A percentile compares a stretch with the other conserved stretches of the same genome.
Evolutionary conservation across 2,329 filamentous ascomycete genomes (phyloP).

Genomic region (Penicillium rolfsii): DNA sequence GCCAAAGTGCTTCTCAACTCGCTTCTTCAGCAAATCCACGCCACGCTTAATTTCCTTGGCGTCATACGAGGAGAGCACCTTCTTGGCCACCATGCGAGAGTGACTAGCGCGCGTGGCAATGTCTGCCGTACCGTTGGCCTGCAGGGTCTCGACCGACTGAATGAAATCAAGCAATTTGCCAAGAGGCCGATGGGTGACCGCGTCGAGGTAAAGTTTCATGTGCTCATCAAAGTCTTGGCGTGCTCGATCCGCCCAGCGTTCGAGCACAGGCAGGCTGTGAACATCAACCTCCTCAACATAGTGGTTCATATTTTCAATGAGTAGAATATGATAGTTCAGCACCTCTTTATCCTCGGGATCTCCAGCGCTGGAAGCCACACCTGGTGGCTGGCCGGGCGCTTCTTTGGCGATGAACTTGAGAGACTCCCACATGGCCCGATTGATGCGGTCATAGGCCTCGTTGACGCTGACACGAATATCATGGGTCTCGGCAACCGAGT

Average conservation of each 20-base stretch:
- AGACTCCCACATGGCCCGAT: constrained; percentile 96
- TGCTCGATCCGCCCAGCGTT: constrained; percentile 81
- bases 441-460: constrained; percentile 82
- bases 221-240: constrained; percentile 80
- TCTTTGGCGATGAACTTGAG: constrained; percentile 90
- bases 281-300: constrained; percentile 89
- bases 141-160: constrained; percentile 78
- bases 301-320: constrained; percentile 99
- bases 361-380: constrained; percentile 52
- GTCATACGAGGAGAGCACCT: constrained; percentile 79
- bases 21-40: constrained; percentile 84
- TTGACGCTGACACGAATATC: constrained; percentile 79
- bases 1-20: constrained; percentile 96
- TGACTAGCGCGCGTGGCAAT: constrained; percentile 83
- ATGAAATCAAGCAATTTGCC: constrained; percentile 91
- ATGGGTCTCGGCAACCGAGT: constrained; percentile 57
- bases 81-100: constrained; percentile 80
- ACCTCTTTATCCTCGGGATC: constrained; percentile 92
- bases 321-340: constrained; percentile 92
- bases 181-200: constrained; percentile 84
- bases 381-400: constrained; percentile 60
- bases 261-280: constrained; percentile 72
- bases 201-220: constrained; percentile 81
- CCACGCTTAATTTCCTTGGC: constrained; percentile 83
- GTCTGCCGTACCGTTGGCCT: constrained; percentile 58